These are phyloP conservation scores for Lanmaoa pseudosensibilis DNA, from an alignment of 768 basidiomycete species.

Conservation along the genomic window DNA sequence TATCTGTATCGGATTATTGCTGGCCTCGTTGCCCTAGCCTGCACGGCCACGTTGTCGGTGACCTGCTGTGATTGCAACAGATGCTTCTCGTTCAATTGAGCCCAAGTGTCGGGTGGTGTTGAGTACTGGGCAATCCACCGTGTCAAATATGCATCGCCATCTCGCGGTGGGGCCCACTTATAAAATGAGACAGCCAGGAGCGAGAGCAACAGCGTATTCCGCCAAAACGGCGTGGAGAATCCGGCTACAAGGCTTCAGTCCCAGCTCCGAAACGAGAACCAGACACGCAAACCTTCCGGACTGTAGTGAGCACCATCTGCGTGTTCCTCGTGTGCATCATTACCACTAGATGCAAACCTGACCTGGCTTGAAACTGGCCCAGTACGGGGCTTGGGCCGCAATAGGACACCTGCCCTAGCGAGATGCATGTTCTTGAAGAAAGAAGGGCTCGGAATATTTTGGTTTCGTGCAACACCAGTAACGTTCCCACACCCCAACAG, in stretches of 20 bases:
- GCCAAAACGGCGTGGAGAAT: constrained; percentile 68
- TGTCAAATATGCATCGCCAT: constrained; percentile 62
- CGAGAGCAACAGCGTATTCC: constrained; percentile 54
- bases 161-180: constrained; percentile 66
- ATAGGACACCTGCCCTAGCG: constrained; percentile 38
- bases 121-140: constrained; percentile 62
- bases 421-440: constrained; percentile 27
- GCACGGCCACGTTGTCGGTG: constrained; percentile 40
- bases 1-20: constrained; percentile 63
- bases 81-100: constrained; percentile 56
- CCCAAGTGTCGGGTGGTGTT: constrained; percentile 55
- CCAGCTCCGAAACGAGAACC: not conserved
- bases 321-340: constrained; percentile 43
- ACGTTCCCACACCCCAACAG: constrained; percentile 21
- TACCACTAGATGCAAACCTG: constrained; percentile 44
- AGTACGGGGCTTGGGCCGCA: constrained; percentile 35
- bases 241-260: constrained; percentile 35
- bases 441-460: not conserved
- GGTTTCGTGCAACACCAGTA: not conserved
- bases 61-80: constrained; percentile 44
- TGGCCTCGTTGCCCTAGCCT: constrained; percentile 44
- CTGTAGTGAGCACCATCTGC: constrained; percentile 46
- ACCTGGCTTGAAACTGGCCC: constrained; percentile 35
- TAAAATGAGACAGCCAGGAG: constrained; percentile 54
- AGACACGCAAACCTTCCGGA: constrained; percentile 55